Evolutionary conservation across 441 rosid genomes (phyloP), one percentile per base, ranked within the genome.

Genomic region (Macaranga tanarius): DNA sequence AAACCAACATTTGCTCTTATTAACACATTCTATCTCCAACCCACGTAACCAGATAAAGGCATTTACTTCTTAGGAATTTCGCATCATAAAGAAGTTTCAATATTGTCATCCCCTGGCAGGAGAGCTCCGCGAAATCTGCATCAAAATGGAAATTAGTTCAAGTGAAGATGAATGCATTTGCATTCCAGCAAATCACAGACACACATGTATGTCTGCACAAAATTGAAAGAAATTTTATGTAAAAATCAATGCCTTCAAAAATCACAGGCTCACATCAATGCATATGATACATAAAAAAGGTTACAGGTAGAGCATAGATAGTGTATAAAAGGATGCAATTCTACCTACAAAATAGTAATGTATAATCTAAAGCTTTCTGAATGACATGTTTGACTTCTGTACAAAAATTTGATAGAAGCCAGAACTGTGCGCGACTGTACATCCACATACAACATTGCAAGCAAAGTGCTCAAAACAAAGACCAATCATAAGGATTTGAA

Each of bases 1-100:
- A 77, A 79, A 73, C 78, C 82, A 77, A 79, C 72, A 56, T 72
- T 76, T 62, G 78, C 77, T 80, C 84, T 55, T 82, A 75, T 64
- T 79, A 67, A 81, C 79, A 86, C 23, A 66, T 77, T 78, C 79
- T 72, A 82, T 75, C 85, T 78, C 81, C 85, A 69, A 65, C 75
- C 82, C 76, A 69, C 13, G 79, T 79, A 77, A 82, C 82, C 87
- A 75, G 62, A 73, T 48, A 69, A 69, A 78, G 79, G 84, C 82
- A 76, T 74, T 81, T 62, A 67, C 83, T 78, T 67, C 86, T 77
- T 76, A 71, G 70, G 68, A 74, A 77, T 71, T 76, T 55, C 75
- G 57, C 82, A 75, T 54, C 86, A 82, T 55, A 73, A 67, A 64
- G 77, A 74, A 79, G 79, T 67, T 70, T 68, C 81, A 68, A 47